Conservation (phyloP, 2,329 filamentous ascomycete species). For the Hymenoscyphus fructigenus region DNA sequence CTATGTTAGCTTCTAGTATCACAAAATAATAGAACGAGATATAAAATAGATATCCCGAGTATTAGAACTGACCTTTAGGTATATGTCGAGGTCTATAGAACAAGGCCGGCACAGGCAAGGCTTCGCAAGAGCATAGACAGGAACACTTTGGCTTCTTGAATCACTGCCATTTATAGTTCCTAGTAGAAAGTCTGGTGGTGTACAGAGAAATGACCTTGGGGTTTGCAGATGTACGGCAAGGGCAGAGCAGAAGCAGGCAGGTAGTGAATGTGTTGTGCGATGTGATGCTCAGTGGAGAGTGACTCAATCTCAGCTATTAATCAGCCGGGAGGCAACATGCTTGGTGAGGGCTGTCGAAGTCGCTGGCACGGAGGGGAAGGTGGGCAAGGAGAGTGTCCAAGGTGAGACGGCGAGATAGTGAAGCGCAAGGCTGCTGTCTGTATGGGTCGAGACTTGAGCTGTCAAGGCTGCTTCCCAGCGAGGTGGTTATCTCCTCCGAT, state of each 20-base stretch:
- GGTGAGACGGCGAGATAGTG: not conserved
- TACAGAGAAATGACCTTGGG: not conserved
- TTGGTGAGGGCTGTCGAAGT: not conserved
- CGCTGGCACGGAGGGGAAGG: not conserved
- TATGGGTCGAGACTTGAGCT: too few relatives aligned
- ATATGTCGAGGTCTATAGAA: not conserved
- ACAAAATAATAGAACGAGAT: not conserved
- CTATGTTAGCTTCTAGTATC: not conserved
- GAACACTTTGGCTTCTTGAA: not conserved
- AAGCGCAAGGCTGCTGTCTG: not conserved
- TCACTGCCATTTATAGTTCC: slow-evolving; percentile 1
- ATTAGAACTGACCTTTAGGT: not conserved
- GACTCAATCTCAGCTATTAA: not conserved
- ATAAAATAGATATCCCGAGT: not conserved
- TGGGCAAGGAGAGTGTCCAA: not conserved
- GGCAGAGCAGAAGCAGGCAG: not conserved
- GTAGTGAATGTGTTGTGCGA: not conserved
- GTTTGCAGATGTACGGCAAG: not conserved
- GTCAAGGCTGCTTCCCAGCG: too few relatives aligned
- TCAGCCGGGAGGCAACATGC: not conserved
- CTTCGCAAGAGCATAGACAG: not conserved
- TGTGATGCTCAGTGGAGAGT: not conserved
- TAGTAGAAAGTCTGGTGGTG: not conserved
- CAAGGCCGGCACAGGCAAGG: not conserved
- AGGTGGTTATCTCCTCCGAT: too few relatives aligned